These are phyloP conservation scores for Gastrodia elata DNA, from an alignment of 106 monocot species.

Conservation along the genomic window DNA sequence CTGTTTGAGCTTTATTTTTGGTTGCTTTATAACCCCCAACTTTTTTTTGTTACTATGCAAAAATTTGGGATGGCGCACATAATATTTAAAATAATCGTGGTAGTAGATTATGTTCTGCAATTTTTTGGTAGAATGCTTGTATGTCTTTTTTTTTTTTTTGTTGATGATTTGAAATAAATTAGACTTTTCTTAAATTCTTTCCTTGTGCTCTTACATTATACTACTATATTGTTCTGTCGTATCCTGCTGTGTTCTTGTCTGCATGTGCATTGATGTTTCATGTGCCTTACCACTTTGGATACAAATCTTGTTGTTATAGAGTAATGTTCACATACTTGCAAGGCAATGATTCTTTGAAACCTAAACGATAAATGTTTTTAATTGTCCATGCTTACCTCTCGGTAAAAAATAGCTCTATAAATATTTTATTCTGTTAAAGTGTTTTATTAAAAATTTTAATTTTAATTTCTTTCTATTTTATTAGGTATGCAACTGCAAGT, in stretches of 20 bases:
- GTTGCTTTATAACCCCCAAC: not conserved
- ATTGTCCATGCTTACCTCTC: not conserved
- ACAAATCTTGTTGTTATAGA: not conserved
- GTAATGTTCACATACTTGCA: not conserved
- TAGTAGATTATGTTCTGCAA: not conserved
- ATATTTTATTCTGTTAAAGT: not conserved
- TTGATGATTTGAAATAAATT: not conserved
- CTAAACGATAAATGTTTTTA: not conserved
- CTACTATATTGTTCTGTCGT: not conserved
- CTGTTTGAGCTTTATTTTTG: not conserved
- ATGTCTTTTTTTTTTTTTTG: not conserved
- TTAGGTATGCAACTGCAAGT: constrained; percentile 99
- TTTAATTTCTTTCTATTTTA: constrained; percentile 11
- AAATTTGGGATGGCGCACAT: not conserved
- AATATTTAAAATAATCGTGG: not conserved
- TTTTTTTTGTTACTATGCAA: not conserved
- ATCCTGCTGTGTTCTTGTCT: not conserved
- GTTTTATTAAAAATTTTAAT: not conserved
- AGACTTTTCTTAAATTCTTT: not conserved
- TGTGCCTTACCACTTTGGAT: not conserved
- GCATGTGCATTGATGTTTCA: not conserved
- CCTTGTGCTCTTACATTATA: not conserved
- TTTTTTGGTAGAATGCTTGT: not conserved
- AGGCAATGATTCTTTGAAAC: not conserved
- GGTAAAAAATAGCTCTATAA: not conserved